phyloP scores from a whole-genome alignment of 495 filamentous ascomycete genomes.

The Extremus antarcticus region DNA sequence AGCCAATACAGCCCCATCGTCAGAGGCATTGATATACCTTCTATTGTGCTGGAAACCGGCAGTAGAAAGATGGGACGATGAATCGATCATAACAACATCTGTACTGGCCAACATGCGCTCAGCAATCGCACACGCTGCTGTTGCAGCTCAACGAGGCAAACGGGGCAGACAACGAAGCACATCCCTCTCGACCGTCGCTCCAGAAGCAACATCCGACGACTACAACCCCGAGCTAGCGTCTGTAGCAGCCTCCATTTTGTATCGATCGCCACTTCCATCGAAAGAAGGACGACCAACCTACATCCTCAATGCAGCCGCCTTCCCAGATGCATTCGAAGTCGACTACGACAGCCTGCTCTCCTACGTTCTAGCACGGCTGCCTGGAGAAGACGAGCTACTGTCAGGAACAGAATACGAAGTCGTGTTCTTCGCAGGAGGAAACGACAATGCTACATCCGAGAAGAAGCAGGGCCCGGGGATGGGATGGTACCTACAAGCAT shows the following conservation, averaged over 20 bases:
- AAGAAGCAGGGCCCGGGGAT: conserved; percentile 41
- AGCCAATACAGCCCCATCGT: too few relatives aligned
- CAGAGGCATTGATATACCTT: neutral
- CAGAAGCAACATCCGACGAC: conserved; percentile 13
- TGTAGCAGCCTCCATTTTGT: conserved; percentile 34
- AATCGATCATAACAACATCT: too few relatives aligned
- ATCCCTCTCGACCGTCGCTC: conserved; percentile 22
- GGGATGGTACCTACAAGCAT: conserved; percentile 49
- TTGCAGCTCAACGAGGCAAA: conserved; percentile 7
- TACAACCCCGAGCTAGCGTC: conserved; percentile 17
- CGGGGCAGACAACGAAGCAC: conserved; percentile 8
- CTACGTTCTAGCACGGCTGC: conserved; percentile 44
- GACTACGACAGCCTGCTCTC: conserved; percentile 47
- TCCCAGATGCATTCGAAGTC: conserved; percentile 39
- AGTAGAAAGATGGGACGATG: too few relatives aligned
- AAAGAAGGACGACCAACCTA: conserved; percentile 37
- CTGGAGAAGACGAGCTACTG: conserved; percentile 43
- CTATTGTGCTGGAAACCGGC: too few relatives aligned
- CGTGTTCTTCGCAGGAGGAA: conserved; percentile 45
- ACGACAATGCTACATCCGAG: conserved; percentile 28
- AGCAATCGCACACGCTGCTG: conserved; percentile 10
- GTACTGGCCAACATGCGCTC: conserved; percentile 18
- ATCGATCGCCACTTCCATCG: conserved; percentile 40
- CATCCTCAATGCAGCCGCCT: conserved; percentile 45
- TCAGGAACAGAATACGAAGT: conserved; percentile 43